Evolutionary conservation across 1,284 basidiomycete genomes (phyloP), one percentile per base, ranked within the genome.

Genomic region (Golubevia pallescens): DNA sequence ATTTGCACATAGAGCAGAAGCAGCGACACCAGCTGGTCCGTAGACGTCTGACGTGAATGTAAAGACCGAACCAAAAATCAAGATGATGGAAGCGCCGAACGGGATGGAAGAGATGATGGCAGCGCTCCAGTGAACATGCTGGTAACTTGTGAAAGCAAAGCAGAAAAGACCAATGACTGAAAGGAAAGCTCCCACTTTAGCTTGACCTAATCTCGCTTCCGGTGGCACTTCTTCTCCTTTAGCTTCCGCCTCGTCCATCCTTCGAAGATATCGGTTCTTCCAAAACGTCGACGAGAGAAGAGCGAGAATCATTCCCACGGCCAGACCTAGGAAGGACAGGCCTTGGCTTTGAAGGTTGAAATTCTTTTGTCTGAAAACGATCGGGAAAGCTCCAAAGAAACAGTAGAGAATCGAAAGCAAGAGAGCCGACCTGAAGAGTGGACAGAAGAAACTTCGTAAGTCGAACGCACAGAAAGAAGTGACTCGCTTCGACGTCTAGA

Each of bases 371-470:
- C 87, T 85, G 79, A 93, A 93, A 24, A 93, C 91, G 66, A 92
- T 88, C 0, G 90, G 90, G 73, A 92, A 92, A 0, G 90, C 90
- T 70, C 90, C 88, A 84, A 93, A 93, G 13, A 90, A 89, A 1
- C 92, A 88, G 81, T 93, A 93, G 0, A 93, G 87, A 58, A 93
- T 90, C 0, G 92, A 92, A 6, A 93, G 89, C 21, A 93, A 86
- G 14, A 92, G 85, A 0, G 91, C 88, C 51, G 51, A 53, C 19
- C 1, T 16, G 51, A 53, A 16, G 51, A 53, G 16, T 16, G 19
- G 51, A 53, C 19, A 53, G 19, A 16, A 53, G 51, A 19, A 16
- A 19, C 51, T 1, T 1, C 19, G 51, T 53, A 19, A 53, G 51
- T 53, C 16, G 51, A 53, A 53, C 16, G 1, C 16, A 53, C 51